These are phyloP conservation scores for Pleurotus tuoliensis DNA, from an alignment of 768 basidiomycete genomes.

Conservation along the genomic window DNA sequence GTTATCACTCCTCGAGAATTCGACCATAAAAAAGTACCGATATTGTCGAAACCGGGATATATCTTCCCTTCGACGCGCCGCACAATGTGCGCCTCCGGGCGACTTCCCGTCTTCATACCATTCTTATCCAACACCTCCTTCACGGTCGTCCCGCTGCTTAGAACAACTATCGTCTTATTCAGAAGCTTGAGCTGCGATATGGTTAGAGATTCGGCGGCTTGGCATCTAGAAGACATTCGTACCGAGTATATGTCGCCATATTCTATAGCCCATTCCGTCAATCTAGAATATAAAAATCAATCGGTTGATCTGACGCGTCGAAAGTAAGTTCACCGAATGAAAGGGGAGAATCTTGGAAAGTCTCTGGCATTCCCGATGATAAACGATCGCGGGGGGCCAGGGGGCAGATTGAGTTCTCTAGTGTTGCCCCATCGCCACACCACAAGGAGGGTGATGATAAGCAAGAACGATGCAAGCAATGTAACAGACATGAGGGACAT, in stretches of 20 bases:
- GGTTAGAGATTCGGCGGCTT: too few relatives aligned
- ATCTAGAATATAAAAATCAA: neutral
- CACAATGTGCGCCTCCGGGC: too few relatives aligned
- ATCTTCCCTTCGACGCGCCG: too few relatives aligned
- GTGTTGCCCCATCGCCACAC: too few relatives aligned
- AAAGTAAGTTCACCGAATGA: neutral
- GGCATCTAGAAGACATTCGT: neutral
- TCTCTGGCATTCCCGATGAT: slow-evolving; percentile 16
- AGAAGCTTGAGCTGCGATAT: slow-evolving; percentile 15
- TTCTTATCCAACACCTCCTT: slow-evolving; percentile 20
- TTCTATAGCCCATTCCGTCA: slow-evolving; percentile 13
- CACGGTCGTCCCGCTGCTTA: slow-evolving; percentile 15
- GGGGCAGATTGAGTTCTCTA: slow-evolving; percentile 13
- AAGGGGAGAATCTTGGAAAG: slow-evolving; percentile 11
- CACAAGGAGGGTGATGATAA: too few relatives aligned
- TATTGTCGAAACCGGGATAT: too few relatives aligned
- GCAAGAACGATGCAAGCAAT: too few relatives aligned
- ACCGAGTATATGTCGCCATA: slow-evolving; percentile 15
- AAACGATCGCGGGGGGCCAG: slow-evolving; percentile 18
- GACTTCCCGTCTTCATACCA: slow-evolving; percentile 4
- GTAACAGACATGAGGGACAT: too few relatives aligned
- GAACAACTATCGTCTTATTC: slow-evolving; percentile 17
- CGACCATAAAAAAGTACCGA: too few relatives aligned
- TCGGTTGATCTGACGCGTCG: too few relatives aligned
- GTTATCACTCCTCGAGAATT: too few relatives aligned